These are phyloP conservation scores for Lumnitzera racemosa DNA, from an alignment of 345 rosid species.

Conservation along the genomic window DNA sequence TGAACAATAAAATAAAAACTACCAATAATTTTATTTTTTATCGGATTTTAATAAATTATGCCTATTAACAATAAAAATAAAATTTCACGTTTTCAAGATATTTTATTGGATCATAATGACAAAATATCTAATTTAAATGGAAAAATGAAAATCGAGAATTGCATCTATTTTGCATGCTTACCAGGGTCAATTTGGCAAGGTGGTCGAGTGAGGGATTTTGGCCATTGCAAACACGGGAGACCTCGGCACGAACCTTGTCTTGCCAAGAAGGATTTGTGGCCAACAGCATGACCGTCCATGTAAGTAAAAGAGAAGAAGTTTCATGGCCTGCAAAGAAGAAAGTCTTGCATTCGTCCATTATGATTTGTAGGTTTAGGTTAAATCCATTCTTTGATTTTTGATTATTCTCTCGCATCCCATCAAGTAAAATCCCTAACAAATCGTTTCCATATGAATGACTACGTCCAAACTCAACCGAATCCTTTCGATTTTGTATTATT, in stretches of 20 bases:
- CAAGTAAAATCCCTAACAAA: constrained; percentile 59
- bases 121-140: too few relatives aligned
- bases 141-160: too few relatives aligned
- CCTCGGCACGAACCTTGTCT: constrained; percentile 44
- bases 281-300: constrained; percentile 49
- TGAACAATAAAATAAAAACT: too few relatives aligned
- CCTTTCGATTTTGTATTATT: constrained; percentile 62
- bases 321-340: constrained; percentile 50
- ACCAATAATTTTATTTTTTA: too few relatives aligned
- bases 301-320: constrained; percentile 33
- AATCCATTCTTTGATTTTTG: constrained; percentile 18
- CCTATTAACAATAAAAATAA: too few relatives aligned
- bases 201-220: constrained; percentile 30
- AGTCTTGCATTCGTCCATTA: constrained; percentile 56
- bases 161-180: constrained; percentile 5
- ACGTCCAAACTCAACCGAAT: constrained; percentile 58
- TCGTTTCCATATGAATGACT: constrained; percentile 69
- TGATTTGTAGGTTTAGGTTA: constrained; percentile 45
- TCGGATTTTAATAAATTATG: too few relatives aligned
- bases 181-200: constrained; percentile 39
- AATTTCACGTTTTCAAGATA: too few relatives aligned
- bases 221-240: constrained; percentile 30
- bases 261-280: constrained; percentile 53
- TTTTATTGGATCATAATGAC: too few relatives aligned
- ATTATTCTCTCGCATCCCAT: constrained; percentile 45